These are phyloP conservation scores for Vigna nakashimae DNA, from an alignment of 306 rosid genomes.

Conservation along the genomic window DNA sequence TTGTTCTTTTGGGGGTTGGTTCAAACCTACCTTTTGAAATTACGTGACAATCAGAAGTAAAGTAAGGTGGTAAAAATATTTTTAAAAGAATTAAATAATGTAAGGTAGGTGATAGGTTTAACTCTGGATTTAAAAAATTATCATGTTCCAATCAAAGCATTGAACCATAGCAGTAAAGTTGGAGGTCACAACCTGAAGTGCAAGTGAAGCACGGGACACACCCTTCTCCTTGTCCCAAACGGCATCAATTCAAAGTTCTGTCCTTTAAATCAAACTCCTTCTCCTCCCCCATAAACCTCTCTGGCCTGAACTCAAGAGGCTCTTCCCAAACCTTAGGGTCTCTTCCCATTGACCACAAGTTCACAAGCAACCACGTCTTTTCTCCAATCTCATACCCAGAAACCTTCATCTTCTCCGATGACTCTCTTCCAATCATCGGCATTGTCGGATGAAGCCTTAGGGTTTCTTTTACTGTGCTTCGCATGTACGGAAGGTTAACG, in stretches of 20 bases:
- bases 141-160: conserved; percentile 37
- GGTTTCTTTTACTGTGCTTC: conserved; percentile 77
- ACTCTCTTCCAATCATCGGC: conserved; percentile 62
- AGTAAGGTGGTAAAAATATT: too few relatives aligned
- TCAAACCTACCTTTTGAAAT: too few relatives aligned
- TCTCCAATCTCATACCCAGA: conserved; percentile 67
- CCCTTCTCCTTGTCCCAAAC: conserved; percentile 59
- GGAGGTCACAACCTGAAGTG: conserved; percentile 36
- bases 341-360: conserved; percentile 73
- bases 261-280: conserved; percentile 57
- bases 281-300: conserved; percentile 56
- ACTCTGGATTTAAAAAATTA: too few relatives aligned
- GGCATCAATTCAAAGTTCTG: conserved; percentile 62
- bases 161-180: conserved; percentile 39
- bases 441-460: conserved; percentile 71
- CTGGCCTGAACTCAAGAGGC: conserved; percentile 68
- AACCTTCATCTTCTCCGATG: conserved; percentile 46
- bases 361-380: conserved; percentile 54
- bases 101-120: too few relatives aligned
- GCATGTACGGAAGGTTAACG: conserved; percentile 63
- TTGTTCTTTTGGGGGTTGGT: too few relatives aligned
- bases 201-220: conserved; percentile 40
- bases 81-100: too few relatives aligned
- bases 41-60: too few relatives aligned
- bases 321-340: conserved; percentile 66